Conservation (phyloP, 2,329 filamentous ascomycete species). For the Fusarium napiforme region DNA sequence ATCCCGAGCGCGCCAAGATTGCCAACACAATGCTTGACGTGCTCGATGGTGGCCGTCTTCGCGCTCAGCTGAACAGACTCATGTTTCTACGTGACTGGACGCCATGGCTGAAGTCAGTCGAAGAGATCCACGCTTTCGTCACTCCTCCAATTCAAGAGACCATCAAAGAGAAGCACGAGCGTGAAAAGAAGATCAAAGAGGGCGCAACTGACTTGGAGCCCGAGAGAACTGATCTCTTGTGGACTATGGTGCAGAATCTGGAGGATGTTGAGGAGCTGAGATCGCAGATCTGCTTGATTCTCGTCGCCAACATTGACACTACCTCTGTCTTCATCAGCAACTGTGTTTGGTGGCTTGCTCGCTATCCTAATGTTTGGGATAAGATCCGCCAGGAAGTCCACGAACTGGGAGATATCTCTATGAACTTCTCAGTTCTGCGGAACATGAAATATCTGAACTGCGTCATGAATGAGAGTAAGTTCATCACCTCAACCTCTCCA, state of each 20-base stretch:
- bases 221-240: neutral
- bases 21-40: neutral
- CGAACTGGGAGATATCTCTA: neutral
- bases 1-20: neutral
- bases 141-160: neutral
- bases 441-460: constrained; percentile 5
- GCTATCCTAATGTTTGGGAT: neutral
- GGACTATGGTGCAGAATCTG: neutral
- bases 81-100: constrained; percentile 5
- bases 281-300: neutral
- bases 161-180: neutral
- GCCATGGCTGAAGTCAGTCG: neutral
- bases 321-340: neutral
- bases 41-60: neutral
- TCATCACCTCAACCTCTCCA: no score
- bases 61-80: neutral
- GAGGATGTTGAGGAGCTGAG: neutral
- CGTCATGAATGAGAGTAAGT: constrained; percentile 1
- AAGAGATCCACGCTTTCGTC: neutral
- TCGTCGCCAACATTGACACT: neutral
- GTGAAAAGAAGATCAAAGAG: neutral
- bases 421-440: neutral
- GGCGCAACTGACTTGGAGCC: neutral
- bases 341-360: neutral
- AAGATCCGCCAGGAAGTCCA: neutral